Evolutionary conservation across 2,329 filamentous ascomycete genomes (phyloP), one percentile per base, ranked within the genome.

Genomic region (Rhinocladiella mackenziei): DNA sequence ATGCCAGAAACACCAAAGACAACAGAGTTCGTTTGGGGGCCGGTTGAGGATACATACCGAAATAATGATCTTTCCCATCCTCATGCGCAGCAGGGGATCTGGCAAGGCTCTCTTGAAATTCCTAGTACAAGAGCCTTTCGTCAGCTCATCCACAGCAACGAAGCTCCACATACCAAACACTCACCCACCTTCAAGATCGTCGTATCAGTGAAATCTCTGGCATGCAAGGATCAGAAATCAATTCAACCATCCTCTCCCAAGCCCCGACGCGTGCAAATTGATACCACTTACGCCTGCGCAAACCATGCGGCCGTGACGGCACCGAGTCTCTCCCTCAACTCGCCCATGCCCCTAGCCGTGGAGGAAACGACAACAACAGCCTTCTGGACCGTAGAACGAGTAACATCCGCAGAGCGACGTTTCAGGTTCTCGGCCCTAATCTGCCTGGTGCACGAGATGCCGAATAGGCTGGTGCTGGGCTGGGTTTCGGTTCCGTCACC

Each of bases 281-380:
- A 29, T 11, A 6, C 6, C 13, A 66, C 67, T 50, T 70, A 79
- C 77, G 71, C 83, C 72, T 98, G 92, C 50, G 84, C 86, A 67
- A 98, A 98, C 92, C 92, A 98, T 17, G 91, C 91, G 57, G 83
- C 85, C 3, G 91, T 96, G 11, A 98, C 89, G 22, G 95, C 82
- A 36, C 86, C 85, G 53, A 98, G 71, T 55, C 92, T 84, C 67
- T 97, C 87, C 58, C 91, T 82, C 62, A 98, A 71, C 70, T 92
- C 86, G 43, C 89, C 89, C 65, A 98, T 94, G 59, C 81, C 81
- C 61, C 92, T 86, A 6, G 92, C 92, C 52, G 81, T 88, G 65
- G 96, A 87, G 42, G 87, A 89, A 56, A 98, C 88, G 43, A 95
- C 89, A 33, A 98, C 91, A 3, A 98, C 89, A 10, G 91, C 92